phyloP scores from a whole-genome alignment of 2,329 filamentous ascomycete species.

The Penicillium sp. region DNA sequence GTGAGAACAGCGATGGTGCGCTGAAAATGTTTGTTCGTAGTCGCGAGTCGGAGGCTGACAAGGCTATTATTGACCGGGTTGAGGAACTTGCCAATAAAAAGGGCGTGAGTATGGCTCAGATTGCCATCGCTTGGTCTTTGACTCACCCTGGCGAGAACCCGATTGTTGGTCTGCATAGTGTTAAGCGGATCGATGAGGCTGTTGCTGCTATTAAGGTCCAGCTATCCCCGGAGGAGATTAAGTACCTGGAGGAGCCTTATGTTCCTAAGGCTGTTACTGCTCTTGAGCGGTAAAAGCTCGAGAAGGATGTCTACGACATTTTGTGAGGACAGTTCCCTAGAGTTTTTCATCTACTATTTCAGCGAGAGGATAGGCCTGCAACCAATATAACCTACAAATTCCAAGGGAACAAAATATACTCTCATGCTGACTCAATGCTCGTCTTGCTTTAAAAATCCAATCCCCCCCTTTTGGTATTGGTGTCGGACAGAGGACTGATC shows the following conservation, averaged over 20 bases:
- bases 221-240: slow-evolving; percentile 58
- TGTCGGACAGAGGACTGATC: slow-evolving; percentile 35
- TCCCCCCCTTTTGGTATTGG: slow-evolving; percentile 12
- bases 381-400: background rate
- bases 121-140: slow-evolving; percentile 63
- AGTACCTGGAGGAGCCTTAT: slow-evolving; percentile 63
- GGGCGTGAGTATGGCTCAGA: slow-evolving; percentile 60
- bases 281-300: slow-evolving; percentile 25
- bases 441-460: background rate
- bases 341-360: too few species aligned
- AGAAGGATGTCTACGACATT: background rate
- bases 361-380: background rate
- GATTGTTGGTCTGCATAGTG: slow-evolving; percentile 61
- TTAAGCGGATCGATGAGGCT: slow-evolving; percentile 61
- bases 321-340: too few species aligned
- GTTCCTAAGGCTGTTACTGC: slow-evolving; percentile 46
- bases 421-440: background rate
- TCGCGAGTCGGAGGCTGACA: slow-evolving; percentile 49
- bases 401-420: background rate
- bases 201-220: slow-evolving; percentile 47
- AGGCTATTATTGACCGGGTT: slow-evolving; percentile 54
- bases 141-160: slow-evolving; percentile 54
- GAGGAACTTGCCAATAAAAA: slow-evolving; percentile 59
- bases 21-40: slow-evolving; percentile 43
- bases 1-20: slow-evolving; percentile 46